Evolutionary conservation across 2,329 filamentous ascomycete species (phyloP).

Genomic region (Cercospora beticola): DNA sequence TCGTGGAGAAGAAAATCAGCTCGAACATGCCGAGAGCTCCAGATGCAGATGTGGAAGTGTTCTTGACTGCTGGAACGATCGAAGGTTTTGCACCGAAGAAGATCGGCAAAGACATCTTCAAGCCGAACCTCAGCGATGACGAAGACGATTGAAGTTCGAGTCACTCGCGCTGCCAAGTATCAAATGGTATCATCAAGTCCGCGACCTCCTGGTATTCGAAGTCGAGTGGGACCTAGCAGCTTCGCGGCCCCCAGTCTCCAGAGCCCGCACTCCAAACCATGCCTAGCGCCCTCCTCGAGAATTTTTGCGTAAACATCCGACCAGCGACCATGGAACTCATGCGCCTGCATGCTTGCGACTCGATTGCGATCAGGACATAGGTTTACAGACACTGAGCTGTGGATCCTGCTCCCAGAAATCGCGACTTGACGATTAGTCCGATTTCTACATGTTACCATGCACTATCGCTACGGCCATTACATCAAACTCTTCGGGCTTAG

Average conservation of each 20-base stretch:
- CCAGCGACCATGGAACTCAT: not conserved
- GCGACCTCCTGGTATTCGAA: not conserved
- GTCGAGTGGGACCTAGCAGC: not conserved
- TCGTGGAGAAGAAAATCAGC: constrained; percentile 37
- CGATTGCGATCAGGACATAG: not conserved
- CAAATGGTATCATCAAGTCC: not conserved
- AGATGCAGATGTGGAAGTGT: constrained; percentile 11
- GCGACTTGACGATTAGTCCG: not conserved
- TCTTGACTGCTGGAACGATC: constrained; percentile 22
- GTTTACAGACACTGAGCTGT: not conserved
- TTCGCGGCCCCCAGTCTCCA: not conserved
- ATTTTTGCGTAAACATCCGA: not conserved
- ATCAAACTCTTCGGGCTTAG: not conserved
- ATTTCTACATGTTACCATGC: not conserved
- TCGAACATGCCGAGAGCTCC: constrained; percentile 17
- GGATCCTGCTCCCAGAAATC: not conserved
- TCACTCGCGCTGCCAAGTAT: not conserved
- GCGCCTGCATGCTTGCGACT: not conserved
- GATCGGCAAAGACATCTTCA: constrained; percentile 11
- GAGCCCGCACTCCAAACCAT: not conserved
- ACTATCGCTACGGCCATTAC: not conserved
- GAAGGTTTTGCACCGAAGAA: constrained; percentile 35
- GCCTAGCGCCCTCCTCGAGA: not conserved
- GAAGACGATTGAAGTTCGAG: constrained; percentile 10
- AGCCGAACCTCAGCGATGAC: constrained; percentile 1